These are phyloP conservation scores for Fusarium sp. DNA, from an alignment of 2,329 filamentous ascomycete genomes.

Conservation along the genomic window DNA sequence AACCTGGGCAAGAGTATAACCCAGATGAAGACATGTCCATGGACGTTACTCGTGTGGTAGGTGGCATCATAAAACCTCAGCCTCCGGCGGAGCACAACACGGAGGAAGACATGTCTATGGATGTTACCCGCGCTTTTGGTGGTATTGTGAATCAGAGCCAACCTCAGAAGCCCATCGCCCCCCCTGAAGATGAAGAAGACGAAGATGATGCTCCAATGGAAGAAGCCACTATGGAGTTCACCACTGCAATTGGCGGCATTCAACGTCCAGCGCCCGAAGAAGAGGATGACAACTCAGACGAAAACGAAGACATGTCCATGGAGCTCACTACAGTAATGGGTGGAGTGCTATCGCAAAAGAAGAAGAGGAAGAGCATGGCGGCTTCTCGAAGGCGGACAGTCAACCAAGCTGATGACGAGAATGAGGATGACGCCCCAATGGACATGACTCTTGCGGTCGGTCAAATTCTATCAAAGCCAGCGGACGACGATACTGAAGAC, in stretches of 20 bases:
- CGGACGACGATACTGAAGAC: slow-evolving; percentile 53
- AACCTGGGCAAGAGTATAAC: slow-evolving; percentile 59
- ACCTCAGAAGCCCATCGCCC: slow-evolving; percentile 12
- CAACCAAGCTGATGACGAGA: slow-evolving; percentile 52
- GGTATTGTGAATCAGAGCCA: slow-evolving; percentile 74
- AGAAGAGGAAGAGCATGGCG: slow-evolving; percentile 46
- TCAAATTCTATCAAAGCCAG: slow-evolving; percentile 62
- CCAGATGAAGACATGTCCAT: slow-evolving; percentile 85
- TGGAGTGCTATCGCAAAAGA: slow-evolving; percentile 61
- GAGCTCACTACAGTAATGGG: slow-evolving; percentile 79
- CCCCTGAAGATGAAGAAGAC: slow-evolving; percentile 46
- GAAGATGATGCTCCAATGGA: slow-evolving; percentile 56
- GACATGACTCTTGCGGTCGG: slow-evolving; percentile 75
- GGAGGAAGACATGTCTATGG: slow-evolving; percentile 89
- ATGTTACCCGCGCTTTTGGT: slow-evolving; percentile 87
- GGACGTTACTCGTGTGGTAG: slow-evolving; percentile 86
- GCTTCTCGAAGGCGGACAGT: slow-evolving; percentile 45
- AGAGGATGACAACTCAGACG: slow-evolving; percentile 56
- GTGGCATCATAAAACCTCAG: slow-evolving; percentile 64
- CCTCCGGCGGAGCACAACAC: slow-evolving; percentile 60
- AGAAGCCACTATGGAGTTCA: slow-evolving; percentile 82
- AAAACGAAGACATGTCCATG: slow-evolving; percentile 83
- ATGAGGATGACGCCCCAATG: slow-evolving; percentile 53
- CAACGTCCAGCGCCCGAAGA: slow-evolving; percentile 54
- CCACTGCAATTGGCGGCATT: slow-evolving; percentile 82